Conservation (phyloP, 345 rosid genomes). For the Raphanus sativus region DNA sequence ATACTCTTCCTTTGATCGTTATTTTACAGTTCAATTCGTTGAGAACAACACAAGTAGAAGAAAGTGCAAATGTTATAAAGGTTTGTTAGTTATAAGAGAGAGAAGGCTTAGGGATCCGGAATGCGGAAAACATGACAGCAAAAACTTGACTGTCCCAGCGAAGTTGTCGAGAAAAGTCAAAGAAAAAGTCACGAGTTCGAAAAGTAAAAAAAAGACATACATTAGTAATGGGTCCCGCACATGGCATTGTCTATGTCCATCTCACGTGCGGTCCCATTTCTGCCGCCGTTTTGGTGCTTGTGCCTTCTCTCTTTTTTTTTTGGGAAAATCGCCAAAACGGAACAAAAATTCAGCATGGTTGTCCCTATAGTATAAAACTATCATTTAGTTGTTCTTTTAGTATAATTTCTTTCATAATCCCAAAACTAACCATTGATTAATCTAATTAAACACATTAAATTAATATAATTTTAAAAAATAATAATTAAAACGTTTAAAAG, state of each 20-base stretch:
- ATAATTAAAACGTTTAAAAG: no score
- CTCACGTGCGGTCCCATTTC: conserved; percentile 54
- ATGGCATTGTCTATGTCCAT: conserved; percentile 23
- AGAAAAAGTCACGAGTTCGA: conserved; percentile 37
- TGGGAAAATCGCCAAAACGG: no score
- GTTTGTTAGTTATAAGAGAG: background rate
- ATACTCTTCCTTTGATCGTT: background rate
- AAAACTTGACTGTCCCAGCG: conserved; percentile 45
- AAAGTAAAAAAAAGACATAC: conserved; percentile 27
- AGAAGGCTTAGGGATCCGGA: conserved; percentile 49
- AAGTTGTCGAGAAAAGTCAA: conserved; percentile 39
- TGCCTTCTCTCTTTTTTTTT: conserved; percentile 27
- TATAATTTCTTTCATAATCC: no score
- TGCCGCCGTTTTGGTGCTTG: conserved; percentile 75
- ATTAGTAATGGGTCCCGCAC: conserved; percentile 43
- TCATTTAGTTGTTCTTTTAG: no score
- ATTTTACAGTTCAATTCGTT: background rate
- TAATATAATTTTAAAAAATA: no score
- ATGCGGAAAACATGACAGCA: conserved; percentile 56
- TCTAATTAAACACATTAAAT: no score
- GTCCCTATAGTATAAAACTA: no score
- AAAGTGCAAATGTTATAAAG: conserved; percentile 3
- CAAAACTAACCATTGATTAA: no score
- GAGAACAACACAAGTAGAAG: conserved; percentile 22
- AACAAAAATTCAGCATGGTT: no score